These are phyloP conservation scores for Thuja plicata DNA, from an alignment of 83 land plant genomes.

Conservation along the genomic window DNA sequence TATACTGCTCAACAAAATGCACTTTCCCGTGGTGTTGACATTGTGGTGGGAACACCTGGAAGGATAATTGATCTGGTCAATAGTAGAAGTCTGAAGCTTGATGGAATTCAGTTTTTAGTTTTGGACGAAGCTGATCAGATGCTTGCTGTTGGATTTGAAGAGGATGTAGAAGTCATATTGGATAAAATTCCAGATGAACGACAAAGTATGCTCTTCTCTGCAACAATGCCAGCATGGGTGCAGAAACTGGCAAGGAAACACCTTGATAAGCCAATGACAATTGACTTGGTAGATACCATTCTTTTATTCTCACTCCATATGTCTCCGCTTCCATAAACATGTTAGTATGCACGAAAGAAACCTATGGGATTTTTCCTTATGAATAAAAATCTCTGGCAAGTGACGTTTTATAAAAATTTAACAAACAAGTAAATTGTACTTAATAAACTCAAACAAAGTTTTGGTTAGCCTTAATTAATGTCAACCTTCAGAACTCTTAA, in stretches of 20 bases:
- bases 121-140: slow-evolving; percentile 94
- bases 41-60: slow-evolving; percentile 97
- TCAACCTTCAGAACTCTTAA: neutral
- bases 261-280: slow-evolving; percentile 70
- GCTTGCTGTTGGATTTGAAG: slow-evolving; percentile 96
- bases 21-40: slow-evolving; percentile 82
- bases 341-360: neutral
- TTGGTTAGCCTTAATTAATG: neutral
- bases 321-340: neutral
- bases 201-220: slow-evolving; percentile 93
- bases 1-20: slow-evolving; percentile 71
- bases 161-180: slow-evolving; percentile 75
- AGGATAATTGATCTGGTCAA: slow-evolving; percentile 81
- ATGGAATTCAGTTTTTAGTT: slow-evolving; percentile 72
- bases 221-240: slow-evolving; percentile 92
- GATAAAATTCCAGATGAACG: slow-evolving; percentile 63
- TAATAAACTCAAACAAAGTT: neutral
- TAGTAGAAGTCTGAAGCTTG: slow-evolving; percentile 46
- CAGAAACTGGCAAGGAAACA: slow-evolving; percentile 69
- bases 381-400: neutral
- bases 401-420: neutral
- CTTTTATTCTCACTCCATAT: neutral
- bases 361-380: neutral
- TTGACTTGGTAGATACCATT: slow-evolving; percentile 70
- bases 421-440: neutral